Evolutionary conservation across 805 yeast species (phyloP), one percentile per base, ranked within the genome.

Genomic region (Candida quercuum): DNA sequence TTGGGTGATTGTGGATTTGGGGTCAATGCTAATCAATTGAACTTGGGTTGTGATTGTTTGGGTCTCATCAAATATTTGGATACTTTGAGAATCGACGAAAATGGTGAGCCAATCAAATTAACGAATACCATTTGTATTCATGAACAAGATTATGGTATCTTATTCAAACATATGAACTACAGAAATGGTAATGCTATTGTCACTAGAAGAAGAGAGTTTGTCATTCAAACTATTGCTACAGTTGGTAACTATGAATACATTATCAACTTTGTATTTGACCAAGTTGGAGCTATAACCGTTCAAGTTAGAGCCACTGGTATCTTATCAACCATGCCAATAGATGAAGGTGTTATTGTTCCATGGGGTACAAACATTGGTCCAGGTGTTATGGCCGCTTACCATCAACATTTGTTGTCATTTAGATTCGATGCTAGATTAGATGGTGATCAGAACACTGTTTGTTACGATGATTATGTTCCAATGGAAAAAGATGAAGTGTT

Each of bases 281-380:
- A 77, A 61, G 87, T 81, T 48, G 94, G 89, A 53, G 78, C 81
- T 38, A 78, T 84, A 51, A 78, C 78, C 47, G 78, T 84, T 43
- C 87, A 85, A 60, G 81, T 81, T 42, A 74, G 91, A 65, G 93
- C 93, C 43, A 84, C 94, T 40, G 94, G 94, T 71, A 84, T 84
- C 54, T 69, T 84, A 48, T 83, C 91, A 25, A 84, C 94, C 41
- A 82, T 80, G 82, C 87, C 88, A 51, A 77, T 82, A 47, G 89
- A 84, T 46, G 78, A 74, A 47, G 78, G 72, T 54, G 72, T 71
- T 43, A 70, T 64, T 38, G 84, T 81, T 43, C 83, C 83, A 46
- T 67, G 62, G 54, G 89, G 88, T 52, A 84, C 88, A 26, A 70
- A 72, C 46, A 81, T 84, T 41, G 87, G 86, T 32, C 89, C 88